Base-by-base conservation (phyloP, 75 land plant species). In the Larix kaempferi region DNA sequence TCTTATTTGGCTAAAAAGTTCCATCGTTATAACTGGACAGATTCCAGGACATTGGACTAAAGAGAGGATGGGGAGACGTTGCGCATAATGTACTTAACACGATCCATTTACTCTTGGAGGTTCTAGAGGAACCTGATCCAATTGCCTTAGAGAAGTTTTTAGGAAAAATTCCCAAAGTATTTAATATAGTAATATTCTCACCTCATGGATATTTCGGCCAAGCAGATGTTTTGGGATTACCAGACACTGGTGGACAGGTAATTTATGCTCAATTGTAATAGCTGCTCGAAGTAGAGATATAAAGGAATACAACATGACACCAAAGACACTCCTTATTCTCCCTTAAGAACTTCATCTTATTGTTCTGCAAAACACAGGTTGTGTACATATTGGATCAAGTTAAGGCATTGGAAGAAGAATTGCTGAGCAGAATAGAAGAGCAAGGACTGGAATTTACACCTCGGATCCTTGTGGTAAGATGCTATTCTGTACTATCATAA, bases 221-320 rank as follows among this genome's bases (percentile, higher is more conserved):
- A 85, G 85, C 93, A 19, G 89, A 89, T 84, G 99, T 98, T 74
- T 88, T 98, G 44, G 99, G 99, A 33, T 80, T 98, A 84, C 98
- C 99, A n/a, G 99, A 98, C 57, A 98, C 99, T 41, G 99, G 99
- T 55, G 99, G 99, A 49, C 99, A 96, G 94, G 99, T 93, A 83
- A 41, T 21, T 41, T 19, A 44, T 39, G 22, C 21, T 69, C 41
- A 16, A 41, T 12, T 21, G 73, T 12, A 19, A 21, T 21, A 6
- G 22, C 73, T 69, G 71, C 41, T 41, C 21, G 17, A 35, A 65
- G 52, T 19, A 41, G 49, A 67, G 75, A 74, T 25, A 54, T 74
- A 29, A 2, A 52, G 58, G 62, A 25, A 19, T 22, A 22, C 62
- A 74, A 14, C 13, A 26, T 74, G 76, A 16, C 37, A 26, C 14